Conservation (phyloP, 2,329 filamentous ascomycete species). For the Cryphonectria carpinicola region DNA sequence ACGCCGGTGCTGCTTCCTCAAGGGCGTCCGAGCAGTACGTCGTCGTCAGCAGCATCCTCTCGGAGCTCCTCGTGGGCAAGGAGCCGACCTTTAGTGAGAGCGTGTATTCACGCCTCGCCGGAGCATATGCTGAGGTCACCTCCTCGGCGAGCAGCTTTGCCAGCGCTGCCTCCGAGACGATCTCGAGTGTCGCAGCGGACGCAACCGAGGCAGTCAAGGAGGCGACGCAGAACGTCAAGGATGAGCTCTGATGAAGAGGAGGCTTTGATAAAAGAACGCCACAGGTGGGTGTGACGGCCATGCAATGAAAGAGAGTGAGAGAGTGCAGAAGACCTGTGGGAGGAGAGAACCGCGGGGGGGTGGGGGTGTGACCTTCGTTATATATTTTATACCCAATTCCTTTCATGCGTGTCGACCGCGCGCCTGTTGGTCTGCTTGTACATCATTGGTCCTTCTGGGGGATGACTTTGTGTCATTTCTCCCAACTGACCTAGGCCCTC, state of each 20-base stretch:
- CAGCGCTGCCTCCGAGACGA: conserved; percentile 39
- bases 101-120: conserved; percentile 72
- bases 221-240: conserved; percentile 40
- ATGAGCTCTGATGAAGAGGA: conserved; percentile 45
- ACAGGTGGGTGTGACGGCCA: neutral
- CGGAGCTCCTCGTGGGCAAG: conserved; percentile 75
- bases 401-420: conserved; percentile 1
- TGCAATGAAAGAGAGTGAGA: neutral
- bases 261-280: neutral
- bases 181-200: conserved; percentile 42
- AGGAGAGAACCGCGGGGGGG: too few relatives aligned
- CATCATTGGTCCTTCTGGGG: neutral
- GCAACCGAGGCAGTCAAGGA: conserved; percentile 50
- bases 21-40: conserved; percentile 67
- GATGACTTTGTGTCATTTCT: conserved; percentile 6
- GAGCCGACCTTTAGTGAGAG: conserved; percentile 83
- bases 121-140: conserved; percentile 71
- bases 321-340: too few relatives aligned
- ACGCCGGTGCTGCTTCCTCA: conserved; percentile 65
- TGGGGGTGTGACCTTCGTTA: conserved; percentile 18
- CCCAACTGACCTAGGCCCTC: neutral
- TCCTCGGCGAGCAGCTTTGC: conserved; percentile 54
- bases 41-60: conserved; percentile 72
- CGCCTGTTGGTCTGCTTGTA: neutral
- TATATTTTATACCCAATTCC: conserved; percentile 25